Conservation (phyloP, 2,329 filamentous ascomycete genomes). For the Trichoderma simmonsii region DNA sequence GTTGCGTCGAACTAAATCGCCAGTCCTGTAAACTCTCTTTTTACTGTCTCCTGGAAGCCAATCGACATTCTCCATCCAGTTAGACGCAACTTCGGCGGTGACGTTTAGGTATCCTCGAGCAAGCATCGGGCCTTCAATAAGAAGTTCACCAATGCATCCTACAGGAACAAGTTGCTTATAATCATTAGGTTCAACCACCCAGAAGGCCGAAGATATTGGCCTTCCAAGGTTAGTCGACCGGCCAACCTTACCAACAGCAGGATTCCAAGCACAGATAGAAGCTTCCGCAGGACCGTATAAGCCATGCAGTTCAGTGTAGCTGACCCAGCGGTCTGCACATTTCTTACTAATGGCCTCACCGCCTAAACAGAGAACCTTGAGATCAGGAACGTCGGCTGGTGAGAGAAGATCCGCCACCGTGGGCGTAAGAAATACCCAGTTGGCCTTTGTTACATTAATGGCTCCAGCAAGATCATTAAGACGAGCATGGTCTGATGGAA, state of each 20-base stretch:
- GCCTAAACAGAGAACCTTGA: slow-evolving; percentile 16
- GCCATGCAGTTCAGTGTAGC: background rate
- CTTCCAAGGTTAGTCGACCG: slow-evolving; percentile 17
- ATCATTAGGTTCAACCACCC: slow-evolving; percentile 23
- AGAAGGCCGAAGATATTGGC: slow-evolving; percentile 18
- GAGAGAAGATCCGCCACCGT: slow-evolving; percentile 21
- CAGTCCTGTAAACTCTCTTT: slow-evolving; percentile 13
- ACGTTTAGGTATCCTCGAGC: slow-evolving; percentile 22
- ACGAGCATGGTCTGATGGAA: slow-evolving; percentile 22
- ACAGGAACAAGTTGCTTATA: slow-evolving; percentile 20
- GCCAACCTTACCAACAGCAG: background rate
- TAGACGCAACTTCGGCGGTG: slow-evolving; percentile 19
- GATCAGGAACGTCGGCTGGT: slow-evolving; percentile 3
- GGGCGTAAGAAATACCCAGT: slow-evolving; percentile 21
- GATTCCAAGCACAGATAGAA: slow-evolving; percentile 16
- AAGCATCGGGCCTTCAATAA: slow-evolving; percentile 25
- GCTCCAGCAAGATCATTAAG: slow-evolving; percentile 19
- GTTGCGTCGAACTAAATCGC: slow-evolving; percentile 18
- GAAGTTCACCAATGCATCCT: slow-evolving; percentile 23
- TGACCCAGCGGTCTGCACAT: slow-evolving; percentile 13
- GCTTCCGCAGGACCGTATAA: slow-evolving; percentile 18
- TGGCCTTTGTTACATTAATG: slow-evolving; percentile 17
- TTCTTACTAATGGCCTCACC: slow-evolving; percentile 17
- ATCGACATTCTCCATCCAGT: slow-evolving; percentile 19
- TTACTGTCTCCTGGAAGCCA: slow-evolving; percentile 8